Evolutionary conservation across 106 monocot genomes (phyloP), one percentile per base, ranked within the genome.

Genomic region (Dendrobium nobile): DNA sequence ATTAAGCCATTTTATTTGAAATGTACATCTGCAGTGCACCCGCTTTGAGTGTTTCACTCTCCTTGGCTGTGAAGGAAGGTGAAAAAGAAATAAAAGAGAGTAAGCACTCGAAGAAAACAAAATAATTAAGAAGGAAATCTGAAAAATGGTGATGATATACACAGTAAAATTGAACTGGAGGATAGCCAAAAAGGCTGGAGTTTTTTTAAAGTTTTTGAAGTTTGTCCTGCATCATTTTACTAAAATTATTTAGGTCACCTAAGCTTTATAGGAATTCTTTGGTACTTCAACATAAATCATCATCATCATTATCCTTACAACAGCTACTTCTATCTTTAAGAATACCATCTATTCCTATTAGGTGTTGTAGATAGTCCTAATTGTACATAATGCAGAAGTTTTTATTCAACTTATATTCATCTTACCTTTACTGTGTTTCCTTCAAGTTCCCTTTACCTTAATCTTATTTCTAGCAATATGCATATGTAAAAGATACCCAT

Each of bases 1-100:
- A 65, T 75, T 77, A 41, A 87, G 87, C 88, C 82, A 92, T 85
- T 85, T 87, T 17, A 92, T 75, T 75, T 83, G 78, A 85, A 89
- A 92, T 75, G 83, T 89, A 74, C 91, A 92, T 87, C 91, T 87
- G 85, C 91, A 92, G 80, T 77, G 70, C 27, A 87, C 79, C 41
- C 91, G 73, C 56, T 77, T 84, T 33, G 91, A 92, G 89, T 92
- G 91, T 77, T 68, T 89, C 54, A 89, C 81, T 87, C 72, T 92
- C 61, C 76, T 40, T 56, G 75, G 40, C 91, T 92, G 87, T 20
- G 74, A 74, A 42, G 42, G 10, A 20, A 43, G 74, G 43, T 74
- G 17, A 43, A 41, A 31, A 44, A 9, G 16, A 44, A 74, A 42
- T 7, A 74, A 41, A 40, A 56, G 22, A 10, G 19, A 72, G 72